Evolutionary conservation across 208 protist species (phyloP).

Genomic region (Leishmania gerbilli): DNA sequence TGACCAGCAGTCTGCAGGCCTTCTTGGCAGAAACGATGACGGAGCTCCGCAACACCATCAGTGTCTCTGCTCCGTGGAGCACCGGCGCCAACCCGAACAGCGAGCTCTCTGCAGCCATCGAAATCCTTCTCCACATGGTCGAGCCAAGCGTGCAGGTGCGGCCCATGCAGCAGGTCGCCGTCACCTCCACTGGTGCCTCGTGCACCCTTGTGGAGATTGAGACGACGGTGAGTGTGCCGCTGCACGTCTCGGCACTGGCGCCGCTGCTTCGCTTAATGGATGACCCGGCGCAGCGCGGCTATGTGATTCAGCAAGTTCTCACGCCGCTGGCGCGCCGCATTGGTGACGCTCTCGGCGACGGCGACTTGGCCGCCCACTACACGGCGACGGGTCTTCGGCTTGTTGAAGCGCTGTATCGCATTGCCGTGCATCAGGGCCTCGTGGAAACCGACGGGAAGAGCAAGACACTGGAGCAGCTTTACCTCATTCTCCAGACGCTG

Average conservation of each 20-base stretch:
- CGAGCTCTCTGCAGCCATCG: conserved; percentile 43
- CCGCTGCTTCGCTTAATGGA: conserved; percentile 43
- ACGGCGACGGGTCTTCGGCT: conserved; percentile 28
- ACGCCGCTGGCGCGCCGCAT: conserved; percentile 32
- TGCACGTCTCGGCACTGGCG: conserved; percentile 40
- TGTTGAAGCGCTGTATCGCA: conserved; percentile 29
- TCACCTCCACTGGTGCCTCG: background rate
- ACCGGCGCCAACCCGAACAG: conserved; percentile 22
- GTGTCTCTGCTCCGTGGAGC: conserved; percentile 45
- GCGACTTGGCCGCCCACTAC: conserved; percentile 23
- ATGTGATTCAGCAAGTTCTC: conserved; percentile 40
- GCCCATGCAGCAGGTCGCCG: conserved; percentile 9
- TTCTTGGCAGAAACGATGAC: conserved; percentile 24
- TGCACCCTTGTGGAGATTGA: conserved; percentile 32
- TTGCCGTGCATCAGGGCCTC: conserved; percentile 27
- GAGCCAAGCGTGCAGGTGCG: conserved; percentile 31
- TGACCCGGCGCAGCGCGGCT: conserved; percentile 31
- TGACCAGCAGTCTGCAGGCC: conserved; percentile 24
- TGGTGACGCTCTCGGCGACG: conserved; percentile 34
- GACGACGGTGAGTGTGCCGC: conserved; percentile 32
- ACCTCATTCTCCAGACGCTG: conserved; percentile 38
- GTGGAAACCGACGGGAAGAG: background rate
- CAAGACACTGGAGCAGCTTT: conserved; percentile 22
- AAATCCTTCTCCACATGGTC: conserved; percentile 51
- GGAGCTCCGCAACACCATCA: conserved; percentile 21